Conservation (phyloP, 2,329 filamentous ascomycete species). For the Leptographium radiaticola region DNA sequence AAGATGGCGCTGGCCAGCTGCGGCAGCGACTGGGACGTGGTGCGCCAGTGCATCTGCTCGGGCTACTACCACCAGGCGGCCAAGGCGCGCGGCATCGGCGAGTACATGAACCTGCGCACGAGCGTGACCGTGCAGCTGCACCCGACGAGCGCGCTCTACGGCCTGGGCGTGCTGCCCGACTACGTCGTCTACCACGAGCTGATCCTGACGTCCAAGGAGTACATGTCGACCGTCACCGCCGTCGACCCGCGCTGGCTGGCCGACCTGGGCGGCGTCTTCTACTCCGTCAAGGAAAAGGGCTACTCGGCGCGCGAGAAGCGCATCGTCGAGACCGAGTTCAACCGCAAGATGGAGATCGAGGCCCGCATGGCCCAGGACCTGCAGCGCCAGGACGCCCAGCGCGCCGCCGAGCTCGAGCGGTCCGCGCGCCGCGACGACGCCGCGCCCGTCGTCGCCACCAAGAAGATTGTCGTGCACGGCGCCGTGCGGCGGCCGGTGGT, state of each 20-base stretch:
- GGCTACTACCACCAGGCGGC: slow-evolving; percentile 98
- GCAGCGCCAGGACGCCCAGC: slow-evolving; percentile 46
- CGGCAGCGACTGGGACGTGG: slow-evolving; percentile 93
- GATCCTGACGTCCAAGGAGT: slow-evolving; percentile 92
- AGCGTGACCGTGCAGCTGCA: slow-evolving; percentile 90
- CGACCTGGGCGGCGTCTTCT: slow-evolving; percentile 92
- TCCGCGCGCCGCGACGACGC: slow-evolving; percentile 31
- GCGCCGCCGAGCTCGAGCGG: slow-evolving; percentile 35
- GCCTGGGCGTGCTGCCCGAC: slow-evolving; percentile 83
- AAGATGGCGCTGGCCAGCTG: slow-evolving; percentile 81
- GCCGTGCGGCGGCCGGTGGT: slow-evolving; percentile 48
- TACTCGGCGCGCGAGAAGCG: slow-evolving; percentile 79
- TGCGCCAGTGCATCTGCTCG: slow-evolving; percentile 91
- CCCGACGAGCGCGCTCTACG: slow-evolving; percentile 86
- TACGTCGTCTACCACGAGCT: slow-evolving; percentile 98
- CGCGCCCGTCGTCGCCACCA: slow-evolving; percentile 17
- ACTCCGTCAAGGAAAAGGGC: slow-evolving; percentile 93
- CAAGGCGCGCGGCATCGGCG: slow-evolving; percentile 88
- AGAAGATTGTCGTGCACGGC: slow-evolving; percentile 49
- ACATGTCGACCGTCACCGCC: slow-evolving; percentile 92
- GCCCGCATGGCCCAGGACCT: slow-evolving; percentile 83
- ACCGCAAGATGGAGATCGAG: slow-evolving; percentile 85
- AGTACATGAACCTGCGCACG: slow-evolving; percentile 93
- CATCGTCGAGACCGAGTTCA: slow-evolving; percentile 84
- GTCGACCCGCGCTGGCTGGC: slow-evolving; percentile 97